These are phyloP conservation scores for Cucurbita maxima DNA, from an alignment of 306 rosid species.

Conservation along the genomic window DNA sequence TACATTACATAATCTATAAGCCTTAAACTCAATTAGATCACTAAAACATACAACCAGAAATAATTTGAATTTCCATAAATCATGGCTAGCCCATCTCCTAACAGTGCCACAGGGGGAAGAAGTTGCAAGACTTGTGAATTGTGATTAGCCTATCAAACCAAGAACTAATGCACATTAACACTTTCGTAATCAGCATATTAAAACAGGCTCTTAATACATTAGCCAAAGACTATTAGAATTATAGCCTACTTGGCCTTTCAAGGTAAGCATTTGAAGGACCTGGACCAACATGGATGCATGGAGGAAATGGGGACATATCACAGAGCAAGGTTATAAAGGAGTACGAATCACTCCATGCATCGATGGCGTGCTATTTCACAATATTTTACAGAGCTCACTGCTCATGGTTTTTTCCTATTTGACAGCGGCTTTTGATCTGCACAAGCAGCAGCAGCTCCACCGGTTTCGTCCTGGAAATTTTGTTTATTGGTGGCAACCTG, in stretches of 20 bases:
- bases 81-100: background rate
- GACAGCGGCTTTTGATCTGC: constrained; percentile 13
- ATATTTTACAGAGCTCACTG: constrained; percentile 10
- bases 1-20: background rate
- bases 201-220: background rate
- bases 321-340: background rate
- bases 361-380: background rate
- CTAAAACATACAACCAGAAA: background rate
- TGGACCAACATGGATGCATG: constrained; percentile 3
- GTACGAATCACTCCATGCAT: constrained; percentile 1
- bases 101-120: background rate
- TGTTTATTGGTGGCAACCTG: constrained; percentile 31
- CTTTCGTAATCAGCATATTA: background rate
- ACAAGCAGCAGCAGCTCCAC: constrained; percentile 9
- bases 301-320: background rate
- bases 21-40: background rate
- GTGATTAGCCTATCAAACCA: constrained; percentile 2
- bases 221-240: constrained; percentile 1
- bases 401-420: background rate
- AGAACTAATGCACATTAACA: background rate
- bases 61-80: background rate
- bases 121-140: background rate
- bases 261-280: background rate
- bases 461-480: constrained; percentile 30
- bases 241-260: background rate